These are phyloP conservation scores for Terana coerulea DNA, from an alignment of 768 basidiomycete species.

Conservation along the genomic window DNA sequence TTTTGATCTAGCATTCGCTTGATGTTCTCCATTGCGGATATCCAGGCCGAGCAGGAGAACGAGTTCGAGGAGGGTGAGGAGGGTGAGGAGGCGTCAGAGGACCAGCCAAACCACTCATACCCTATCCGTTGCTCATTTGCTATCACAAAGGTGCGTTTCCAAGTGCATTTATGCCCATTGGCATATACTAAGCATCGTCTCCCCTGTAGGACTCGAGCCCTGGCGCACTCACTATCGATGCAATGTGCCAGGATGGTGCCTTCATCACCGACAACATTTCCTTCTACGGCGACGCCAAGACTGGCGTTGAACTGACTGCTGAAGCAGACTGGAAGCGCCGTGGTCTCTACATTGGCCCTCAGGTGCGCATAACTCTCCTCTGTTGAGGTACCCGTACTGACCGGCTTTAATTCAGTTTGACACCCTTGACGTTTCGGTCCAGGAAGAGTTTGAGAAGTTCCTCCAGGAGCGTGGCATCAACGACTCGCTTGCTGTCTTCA, in stretches of 20 bases:
- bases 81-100: slow-evolving; percentile 36
- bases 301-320: slow-evolving; percentile 74
- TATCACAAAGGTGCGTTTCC: slow-evolving; percentile 71
- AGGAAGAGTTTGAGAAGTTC: slow-evolving; percentile 90
- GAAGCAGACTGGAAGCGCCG: slow-evolving; percentile 95
- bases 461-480: slow-evolving; percentile 88
- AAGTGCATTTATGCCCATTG: background rate
- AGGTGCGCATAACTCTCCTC: slow-evolving; percentile 40
- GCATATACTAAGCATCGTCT: slow-evolving; percentile 3
- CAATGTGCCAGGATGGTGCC: slow-evolving; percentile 71
- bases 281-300: slow-evolving; percentile 68
- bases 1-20: slow-evolving; percentile 62
- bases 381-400: background rate
- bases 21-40: slow-evolving; percentile 91
- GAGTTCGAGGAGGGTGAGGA: slow-evolving; percentile 35
- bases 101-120: slow-evolving; percentile 42
- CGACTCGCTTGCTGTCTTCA: slow-evolving; percentile 76
- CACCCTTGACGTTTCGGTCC: slow-evolving; percentile 80
- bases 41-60: slow-evolving; percentile 46
- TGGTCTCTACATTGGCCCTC: slow-evolving; percentile 89
- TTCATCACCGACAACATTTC: slow-evolving; percentile 90
- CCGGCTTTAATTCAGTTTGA: slow-evolving; percentile 63
- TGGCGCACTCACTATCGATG: slow-evolving; percentile 77
- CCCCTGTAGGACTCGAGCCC: slow-evolving; percentile 45
- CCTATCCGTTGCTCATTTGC: slow-evolving; percentile 79